Evolutionary conservation across 768 basidiomycete species (phyloP).

Genomic region (Clitopilus hobsonii): DNA sequence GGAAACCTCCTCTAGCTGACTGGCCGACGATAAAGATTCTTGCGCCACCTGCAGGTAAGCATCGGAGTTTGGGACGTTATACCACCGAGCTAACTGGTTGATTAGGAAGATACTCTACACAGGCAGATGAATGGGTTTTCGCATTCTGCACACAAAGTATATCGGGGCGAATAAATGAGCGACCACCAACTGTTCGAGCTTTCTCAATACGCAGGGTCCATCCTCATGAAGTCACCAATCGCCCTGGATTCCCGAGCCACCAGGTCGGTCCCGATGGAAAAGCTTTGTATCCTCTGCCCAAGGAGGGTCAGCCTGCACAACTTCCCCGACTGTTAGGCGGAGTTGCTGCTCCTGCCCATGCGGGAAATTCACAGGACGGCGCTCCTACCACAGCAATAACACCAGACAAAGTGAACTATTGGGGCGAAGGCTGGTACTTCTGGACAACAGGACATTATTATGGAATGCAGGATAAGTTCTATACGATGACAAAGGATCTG

Average conservation of each 20-base stretch:
- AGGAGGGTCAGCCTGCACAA: slow-evolving; percentile 56
- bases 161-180: slow-evolving; percentile 43
- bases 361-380: slow-evolving; percentile 26
- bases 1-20: slow-evolving; percentile 36
- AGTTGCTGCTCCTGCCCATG: slow-evolving; percentile 17
- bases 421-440: slow-evolving; percentile 75
- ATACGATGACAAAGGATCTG: slow-evolving; percentile 56
- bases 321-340: slow-evolving; percentile 43
- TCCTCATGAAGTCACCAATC: slow-evolving; percentile 59
- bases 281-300: slow-evolving; percentile 57
- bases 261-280: slow-evolving; percentile 37
- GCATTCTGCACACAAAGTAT: slow-evolving; percentile 59
- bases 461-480: slow-evolving; percentile 50
- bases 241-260: slow-evolving; percentile 40
- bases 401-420: slow-evolving; percentile 42
- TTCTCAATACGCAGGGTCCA: slow-evolving; percentile 64
- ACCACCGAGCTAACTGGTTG: slow-evolving; percentile 1
- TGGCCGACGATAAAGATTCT: slow-evolving; percentile 54
- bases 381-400: slow-evolving; percentile 12
- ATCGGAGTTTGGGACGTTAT: not conserved
- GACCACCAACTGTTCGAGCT: slow-evolving; percentile 52
- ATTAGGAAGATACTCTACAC: slow-evolving; percentile 52
- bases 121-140: slow-evolving; percentile 61
- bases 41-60: slow-evolving; percentile 43
- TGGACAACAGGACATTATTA: slow-evolving; percentile 56